phyloP scores from a whole-genome alignment of 2,329 filamentous ascomycete species.

The Byssoonygena ceratinophila region DNA sequence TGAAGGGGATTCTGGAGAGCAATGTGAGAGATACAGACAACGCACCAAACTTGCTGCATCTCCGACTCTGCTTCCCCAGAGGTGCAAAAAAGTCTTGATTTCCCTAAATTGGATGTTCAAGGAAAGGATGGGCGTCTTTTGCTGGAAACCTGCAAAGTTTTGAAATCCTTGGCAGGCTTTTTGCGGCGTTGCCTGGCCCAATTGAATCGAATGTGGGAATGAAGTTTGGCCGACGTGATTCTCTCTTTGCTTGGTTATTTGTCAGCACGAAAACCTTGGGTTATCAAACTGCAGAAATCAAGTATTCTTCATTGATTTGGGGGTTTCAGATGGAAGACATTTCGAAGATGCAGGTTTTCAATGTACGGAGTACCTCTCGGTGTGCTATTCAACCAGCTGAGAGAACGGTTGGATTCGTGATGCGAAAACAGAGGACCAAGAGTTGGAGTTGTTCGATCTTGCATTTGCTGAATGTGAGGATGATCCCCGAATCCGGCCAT shows the following conservation, averaged over 20 bases:
- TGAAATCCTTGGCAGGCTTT: slow-evolving; percentile 5
- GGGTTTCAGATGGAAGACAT: background rate
- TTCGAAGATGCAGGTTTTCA: background rate
- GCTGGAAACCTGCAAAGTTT: slow-evolving; percentile 4
- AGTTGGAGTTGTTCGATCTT: no score
- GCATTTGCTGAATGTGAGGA: no score
- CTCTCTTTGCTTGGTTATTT: background rate
- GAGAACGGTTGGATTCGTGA: no score
- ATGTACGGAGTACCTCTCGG: no score
- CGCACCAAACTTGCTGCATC: background rate
- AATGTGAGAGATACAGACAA: no score
- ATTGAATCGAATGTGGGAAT: background rate
- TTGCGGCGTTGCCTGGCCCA: background rate
- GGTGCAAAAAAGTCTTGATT: background rate
- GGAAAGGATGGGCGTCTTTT: background rate
- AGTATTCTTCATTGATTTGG: no score
- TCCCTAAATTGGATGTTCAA: slow-evolving; percentile 4
- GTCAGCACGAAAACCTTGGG: background rate
- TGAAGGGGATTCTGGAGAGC: no score
- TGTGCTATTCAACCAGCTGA: no score
- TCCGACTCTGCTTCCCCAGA: background rate
- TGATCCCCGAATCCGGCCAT: background rate
- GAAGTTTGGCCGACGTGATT: background rate
- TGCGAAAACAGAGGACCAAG: no score
- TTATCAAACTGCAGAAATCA: background rate